Conservation (phyloP, 768 basidiomycete species). For the Hypholoma sublateritium region DNA sequence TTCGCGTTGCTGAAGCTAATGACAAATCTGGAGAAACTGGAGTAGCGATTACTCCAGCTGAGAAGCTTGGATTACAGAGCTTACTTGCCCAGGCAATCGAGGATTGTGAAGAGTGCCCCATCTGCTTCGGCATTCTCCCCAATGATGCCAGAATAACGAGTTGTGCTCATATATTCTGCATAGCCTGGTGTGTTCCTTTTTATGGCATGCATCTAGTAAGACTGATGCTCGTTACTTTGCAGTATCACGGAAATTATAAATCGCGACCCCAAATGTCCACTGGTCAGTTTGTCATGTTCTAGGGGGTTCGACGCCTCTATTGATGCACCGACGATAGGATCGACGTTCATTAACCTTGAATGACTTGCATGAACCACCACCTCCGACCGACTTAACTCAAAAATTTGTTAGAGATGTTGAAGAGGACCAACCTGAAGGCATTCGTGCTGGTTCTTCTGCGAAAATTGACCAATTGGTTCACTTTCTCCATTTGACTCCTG, state of each 20-base stretch:
- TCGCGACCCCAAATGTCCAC: slow-evolving; percentile 78
- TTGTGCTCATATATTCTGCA: slow-evolving; percentile 74
- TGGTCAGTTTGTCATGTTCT: slow-evolving; percentile 44
- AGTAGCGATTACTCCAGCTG: slow-evolving; percentile 48
- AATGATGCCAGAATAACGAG: slow-evolving; percentile 70
- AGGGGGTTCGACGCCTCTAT: neutral
- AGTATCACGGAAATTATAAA: slow-evolving; percentile 71
- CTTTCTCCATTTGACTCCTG: slow-evolving; percentile 66
- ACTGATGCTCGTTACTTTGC: too few relatives aligned
- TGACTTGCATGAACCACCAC: slow-evolving; percentile 62
- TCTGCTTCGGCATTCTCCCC: slow-evolving; percentile 59
- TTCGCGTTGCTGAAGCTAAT: slow-evolving; percentile 40
- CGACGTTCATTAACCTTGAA: slow-evolving; percentile 56
- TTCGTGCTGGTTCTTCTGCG: slow-evolving; percentile 64
- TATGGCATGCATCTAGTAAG: too few relatives aligned
- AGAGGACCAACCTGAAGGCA: slow-evolving; percentile 36
- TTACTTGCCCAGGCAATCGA: slow-evolving; percentile 68
- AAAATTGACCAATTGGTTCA: slow-evolving; percentile 84
- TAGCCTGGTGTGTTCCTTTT: slow-evolving; percentile 51
- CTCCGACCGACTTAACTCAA: slow-evolving; percentile 71
- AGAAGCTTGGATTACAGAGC: slow-evolving; percentile 55
- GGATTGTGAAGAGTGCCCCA: slow-evolving; percentile 81
- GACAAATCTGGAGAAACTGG: slow-evolving; percentile 25
- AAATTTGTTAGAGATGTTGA: slow-evolving; percentile 42
- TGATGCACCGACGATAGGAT: slow-evolving; percentile 46